phyloP scores from a whole-genome alignment of 73 alveolate species.

The Symbiodinium natans region DNA sequence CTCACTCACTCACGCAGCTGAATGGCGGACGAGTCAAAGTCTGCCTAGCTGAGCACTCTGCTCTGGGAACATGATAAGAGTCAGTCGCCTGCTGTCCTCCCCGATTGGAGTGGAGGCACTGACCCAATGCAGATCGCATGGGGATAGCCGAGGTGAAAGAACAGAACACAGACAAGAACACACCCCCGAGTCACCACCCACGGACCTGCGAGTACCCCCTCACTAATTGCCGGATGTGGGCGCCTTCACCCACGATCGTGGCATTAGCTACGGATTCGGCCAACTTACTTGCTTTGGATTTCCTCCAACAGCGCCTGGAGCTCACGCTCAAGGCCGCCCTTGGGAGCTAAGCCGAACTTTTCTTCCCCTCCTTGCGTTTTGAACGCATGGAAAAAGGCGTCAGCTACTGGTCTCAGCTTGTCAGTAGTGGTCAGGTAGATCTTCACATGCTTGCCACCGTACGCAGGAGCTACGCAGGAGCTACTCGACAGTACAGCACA shows the following conservation, averaged over 20 bases:
- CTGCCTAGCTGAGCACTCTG: conserved; percentile 23
- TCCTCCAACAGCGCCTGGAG: not conserved
- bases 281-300: not conserved
- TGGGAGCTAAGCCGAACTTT: conserved; percentile 2
- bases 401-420: not conserved
- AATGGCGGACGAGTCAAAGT: not conserved
- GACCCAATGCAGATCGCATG: conserved; percentile 12
- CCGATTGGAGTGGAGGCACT: conserved; percentile 1
- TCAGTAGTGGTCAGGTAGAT: conserved; percentile 10
- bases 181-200: not conserved
- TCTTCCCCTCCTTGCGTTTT: conserved; percentile 3
- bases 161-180: not conserved
- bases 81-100: conserved; percentile 4
- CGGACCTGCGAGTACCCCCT: conserved; percentile 24
- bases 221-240: not conserved
- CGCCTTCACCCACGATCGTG: conserved; percentile 4
- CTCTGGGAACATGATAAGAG: not conserved
- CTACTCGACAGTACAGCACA: no score
- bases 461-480: not conserved
- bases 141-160: not conserved
- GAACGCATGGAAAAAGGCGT: not conserved
- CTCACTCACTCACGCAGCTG: conserved; percentile 1
- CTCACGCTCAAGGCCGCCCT: not conserved
- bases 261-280: not conserved
- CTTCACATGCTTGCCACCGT: conserved; percentile 4